Percentiles rank a stretch among this genome's conserved stretches.
These are phyloP conservation scores for Graphilbum ipis-grandicollis DNA, from an alignment of 2,329 filamentous ascomycete species.

Conservation along the genomic window DNA sequence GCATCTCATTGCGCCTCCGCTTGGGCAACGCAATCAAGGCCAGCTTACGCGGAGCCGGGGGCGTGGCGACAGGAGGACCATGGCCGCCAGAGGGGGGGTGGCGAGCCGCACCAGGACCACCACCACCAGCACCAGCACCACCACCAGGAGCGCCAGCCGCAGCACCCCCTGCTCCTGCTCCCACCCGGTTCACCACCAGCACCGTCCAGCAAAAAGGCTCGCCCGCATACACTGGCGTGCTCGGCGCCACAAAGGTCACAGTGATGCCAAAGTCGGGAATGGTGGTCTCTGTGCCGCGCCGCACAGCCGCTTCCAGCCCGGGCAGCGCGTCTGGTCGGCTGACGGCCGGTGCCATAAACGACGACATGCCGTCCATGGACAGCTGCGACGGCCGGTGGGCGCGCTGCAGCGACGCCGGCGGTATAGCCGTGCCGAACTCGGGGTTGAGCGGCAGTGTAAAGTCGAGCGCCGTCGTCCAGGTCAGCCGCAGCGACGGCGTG, in stretches of 20 bases:
- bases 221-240: conserved; percentile 37
- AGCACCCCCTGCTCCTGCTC: conserved; percentile 11
- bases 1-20: conserved; percentile 39
- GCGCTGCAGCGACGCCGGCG: conserved; percentile 37
- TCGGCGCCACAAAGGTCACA: conserved; percentile 53
- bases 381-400: conserved; percentile 46
- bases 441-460: conserved; percentile 50
- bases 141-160: conserved; percentile 1
- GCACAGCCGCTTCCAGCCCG: conserved; percentile 34
- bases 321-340: conserved; percentile 43
- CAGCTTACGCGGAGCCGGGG: conserved; percentile 40
- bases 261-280: conserved; percentile 52
- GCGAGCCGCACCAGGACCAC: too few relatives aligned
- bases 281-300: conserved; percentile 23
- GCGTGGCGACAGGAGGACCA: conserved; percentile 10
- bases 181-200: conserved; percentile 57
- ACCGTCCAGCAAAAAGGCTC: conserved; percentile 56
- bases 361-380: conserved; percentile 39
- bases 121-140: conserved; percentile 6
- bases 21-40: conserved; percentile 52
- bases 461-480: conserved; percentile 52
- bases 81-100: not conserved
- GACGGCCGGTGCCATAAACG: conserved; percentile 38
- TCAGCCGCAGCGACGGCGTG: conserved; percentile 42
- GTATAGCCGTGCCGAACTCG: conserved; percentile 33